Evolutionary conservation across 2,329 filamentous ascomycete genomes (phyloP).

Genomic region (Pleurostoma richardsiae): DNA sequence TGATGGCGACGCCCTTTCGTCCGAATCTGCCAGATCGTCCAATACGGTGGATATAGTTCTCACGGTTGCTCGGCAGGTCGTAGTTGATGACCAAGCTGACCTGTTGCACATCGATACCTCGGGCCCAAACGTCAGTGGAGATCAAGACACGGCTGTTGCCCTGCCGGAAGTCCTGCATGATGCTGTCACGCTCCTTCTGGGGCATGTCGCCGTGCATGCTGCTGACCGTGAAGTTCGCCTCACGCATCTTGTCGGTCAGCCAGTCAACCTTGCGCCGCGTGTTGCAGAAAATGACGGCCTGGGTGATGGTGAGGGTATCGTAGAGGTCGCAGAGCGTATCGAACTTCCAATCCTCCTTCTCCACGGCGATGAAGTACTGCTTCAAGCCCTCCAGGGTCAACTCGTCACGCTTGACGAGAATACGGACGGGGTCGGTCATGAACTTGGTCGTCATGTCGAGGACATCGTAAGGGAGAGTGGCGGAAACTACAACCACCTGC

Average conservation of each 20-base stretch:
- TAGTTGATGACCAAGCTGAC: slow-evolving; percentile 99
- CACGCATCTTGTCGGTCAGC: slow-evolving; percentile 98
- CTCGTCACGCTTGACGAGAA: slow-evolving; percentile 99
- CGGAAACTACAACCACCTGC: slow-evolving; percentile 96
- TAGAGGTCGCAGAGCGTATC: slow-evolving; percentile 98
- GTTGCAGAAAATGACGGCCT: slow-evolving; percentile 99
- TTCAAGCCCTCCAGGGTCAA: slow-evolving; percentile 99
- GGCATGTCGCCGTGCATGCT: slow-evolving; percentile 99
- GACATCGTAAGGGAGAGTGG: slow-evolving; percentile 98
- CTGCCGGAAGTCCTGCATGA: slow-evolving; percentile 99
- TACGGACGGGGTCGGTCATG: slow-evolving; percentile 98
- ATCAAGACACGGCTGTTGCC: slow-evolving; percentile 98
- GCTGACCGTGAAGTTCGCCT: slow-evolving; percentile 97
- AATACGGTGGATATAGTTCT: slow-evolving; percentile 99
- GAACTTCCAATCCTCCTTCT: slow-evolving; percentile 99
- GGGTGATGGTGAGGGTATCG: slow-evolving; percentile 98
- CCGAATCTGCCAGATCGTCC: slow-evolving; percentile 99
- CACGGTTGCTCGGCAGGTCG: slow-evolving; percentile 95
- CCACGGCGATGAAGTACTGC: slow-evolving; percentile 99
- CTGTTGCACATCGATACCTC: slow-evolving; percentile 99
- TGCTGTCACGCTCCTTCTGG: slow-evolving; percentile 93
- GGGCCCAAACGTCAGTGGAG: slow-evolving; percentile 93
- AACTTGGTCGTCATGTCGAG: slow-evolving; percentile 99
- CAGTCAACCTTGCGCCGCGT: slow-evolving; percentile 99
- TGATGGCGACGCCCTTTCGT: slow-evolving; percentile 99